These are phyloP conservation scores for Hypoxylon lienhwacheense DNA, from an alignment of 495 filamentous ascomycete species.

Conservation along the genomic window DNA sequence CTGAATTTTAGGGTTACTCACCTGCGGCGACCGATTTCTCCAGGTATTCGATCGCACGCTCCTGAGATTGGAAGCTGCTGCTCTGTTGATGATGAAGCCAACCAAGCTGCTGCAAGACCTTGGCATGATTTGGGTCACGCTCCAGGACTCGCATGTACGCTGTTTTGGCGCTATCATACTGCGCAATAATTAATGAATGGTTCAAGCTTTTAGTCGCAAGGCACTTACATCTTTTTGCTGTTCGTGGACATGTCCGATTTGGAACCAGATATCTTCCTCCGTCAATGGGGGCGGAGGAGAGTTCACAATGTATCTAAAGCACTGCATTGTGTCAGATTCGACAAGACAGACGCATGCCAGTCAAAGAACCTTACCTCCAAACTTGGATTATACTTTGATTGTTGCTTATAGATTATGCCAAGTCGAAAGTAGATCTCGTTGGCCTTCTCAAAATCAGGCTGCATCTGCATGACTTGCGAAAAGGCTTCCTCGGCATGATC, in stretches of 20 bases:
- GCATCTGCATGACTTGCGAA: slow-evolving; percentile 98
- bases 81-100: slow-evolving; percentile 98
- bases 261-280: slow-evolving; percentile 99
- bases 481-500: slow-evolving; percentile 99
- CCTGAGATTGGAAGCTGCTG: slow-evolving; percentile 82
- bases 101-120: slow-evolving; percentile 96
- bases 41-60: slow-evolving; percentile 93
- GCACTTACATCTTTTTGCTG: slow-evolving; percentile 94
- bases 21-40: slow-evolving; percentile 96
- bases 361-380: slow-evolving; percentile 67
- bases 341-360: slow-evolving; percentile 7
- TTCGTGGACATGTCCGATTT: slow-evolving; percentile 98
- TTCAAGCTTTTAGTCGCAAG: background rate
- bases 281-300: slow-evolving; percentile 91
- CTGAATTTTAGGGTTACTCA: slow-evolving; percentile 50
- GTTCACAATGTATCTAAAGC: slow-evolving; percentile 96
- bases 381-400: slow-evolving; percentile 90
- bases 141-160: slow-evolving; percentile 94
- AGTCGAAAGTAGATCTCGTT: slow-evolving; percentile 99
- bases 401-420: slow-evolving; percentile 99
- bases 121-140: slow-evolving; percentile 93
- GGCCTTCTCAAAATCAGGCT: slow-evolving; percentile 96
- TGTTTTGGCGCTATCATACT: slow-evolving; percentile 91
- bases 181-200: slow-evolving; percentile 34
- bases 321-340: slow-evolving; percentile 57